phyloP scores from a whole-genome alignment of 495 filamentous ascomycete genomes.

The Pyronema omphalodes region DNA sequence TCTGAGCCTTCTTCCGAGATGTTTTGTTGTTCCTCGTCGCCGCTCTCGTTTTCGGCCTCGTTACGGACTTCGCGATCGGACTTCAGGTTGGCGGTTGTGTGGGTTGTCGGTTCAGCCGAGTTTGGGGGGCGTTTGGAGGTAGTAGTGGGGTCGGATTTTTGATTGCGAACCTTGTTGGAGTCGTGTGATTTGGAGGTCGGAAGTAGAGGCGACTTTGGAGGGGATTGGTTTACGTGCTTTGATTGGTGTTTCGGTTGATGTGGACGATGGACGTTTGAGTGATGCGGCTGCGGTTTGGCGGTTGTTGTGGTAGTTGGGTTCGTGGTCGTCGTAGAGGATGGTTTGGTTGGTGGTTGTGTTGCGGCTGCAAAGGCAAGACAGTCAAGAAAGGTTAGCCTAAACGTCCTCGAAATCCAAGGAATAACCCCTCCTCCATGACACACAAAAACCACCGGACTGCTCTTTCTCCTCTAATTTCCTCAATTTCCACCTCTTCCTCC shows the following conservation, averaged over 20 bases:
- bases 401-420: not conserved
- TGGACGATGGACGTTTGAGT: not conserved
- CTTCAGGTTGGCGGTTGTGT: not conserved
- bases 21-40: not conserved
- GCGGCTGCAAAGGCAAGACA: not conserved
- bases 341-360: not conserved
- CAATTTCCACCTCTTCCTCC: no score
- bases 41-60: not conserved
- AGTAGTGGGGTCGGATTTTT: not conserved
- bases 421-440: no score
- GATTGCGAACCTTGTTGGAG: not conserved
- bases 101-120: not conserved
- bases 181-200: not conserved
- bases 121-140: not conserved
- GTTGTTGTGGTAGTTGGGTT: not conserved
- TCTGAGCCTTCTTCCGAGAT: conserved; percentile 2
- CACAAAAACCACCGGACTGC: no score
- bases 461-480: no score
- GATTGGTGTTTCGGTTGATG: not conserved
- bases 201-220: not conserved
- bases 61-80: not conserved
- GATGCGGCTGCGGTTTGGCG: not conserved
- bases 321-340: no score
- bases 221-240: not conserved
- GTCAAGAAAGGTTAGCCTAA: not conserved